Conservation (phyloP, 805 yeast genomes). For the Lipomyces japonicus region DNA sequence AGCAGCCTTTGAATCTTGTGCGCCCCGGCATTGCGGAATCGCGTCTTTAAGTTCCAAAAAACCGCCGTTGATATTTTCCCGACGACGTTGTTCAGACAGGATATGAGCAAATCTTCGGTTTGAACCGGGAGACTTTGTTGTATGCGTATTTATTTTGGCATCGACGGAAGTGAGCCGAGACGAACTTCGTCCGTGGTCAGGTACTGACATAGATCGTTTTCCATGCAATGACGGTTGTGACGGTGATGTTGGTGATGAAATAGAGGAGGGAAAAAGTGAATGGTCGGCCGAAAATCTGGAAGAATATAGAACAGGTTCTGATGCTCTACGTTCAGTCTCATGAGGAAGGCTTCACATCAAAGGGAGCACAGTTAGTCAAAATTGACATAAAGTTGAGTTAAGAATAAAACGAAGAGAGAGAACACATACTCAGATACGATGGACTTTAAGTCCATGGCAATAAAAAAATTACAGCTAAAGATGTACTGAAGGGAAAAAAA, state of each 20-base stretch:
- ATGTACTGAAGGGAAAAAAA: neutral
- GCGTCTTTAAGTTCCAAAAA: conserved; percentile 41
- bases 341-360: no score
- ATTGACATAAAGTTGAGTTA: neutral
- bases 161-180: no score
- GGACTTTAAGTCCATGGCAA: conserved; percentile 17
- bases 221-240: no score
- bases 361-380: no score
- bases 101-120: conserved; percentile 43
- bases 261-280: no score
- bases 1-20: conserved; percentile 47
- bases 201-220: no score
- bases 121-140: conserved; percentile 11
- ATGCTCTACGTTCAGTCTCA: no score
- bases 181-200: no score
- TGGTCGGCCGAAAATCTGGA: no score
- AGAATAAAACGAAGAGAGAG: neutral
- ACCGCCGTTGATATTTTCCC: conserved; percentile 48
- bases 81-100: conserved; percentile 46
- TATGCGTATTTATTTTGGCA: neutral
- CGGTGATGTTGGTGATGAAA: no score
- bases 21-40: conserved; percentile 43
- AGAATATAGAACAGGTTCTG: no score
- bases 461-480: neutral
- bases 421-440: conserved; percentile 16